Evolutionary conservation across 352 stramenopile genomes (phyloP), one percentile per base, ranked within the genome.

Genomic region (Phytophthora pinifolia): DNA sequence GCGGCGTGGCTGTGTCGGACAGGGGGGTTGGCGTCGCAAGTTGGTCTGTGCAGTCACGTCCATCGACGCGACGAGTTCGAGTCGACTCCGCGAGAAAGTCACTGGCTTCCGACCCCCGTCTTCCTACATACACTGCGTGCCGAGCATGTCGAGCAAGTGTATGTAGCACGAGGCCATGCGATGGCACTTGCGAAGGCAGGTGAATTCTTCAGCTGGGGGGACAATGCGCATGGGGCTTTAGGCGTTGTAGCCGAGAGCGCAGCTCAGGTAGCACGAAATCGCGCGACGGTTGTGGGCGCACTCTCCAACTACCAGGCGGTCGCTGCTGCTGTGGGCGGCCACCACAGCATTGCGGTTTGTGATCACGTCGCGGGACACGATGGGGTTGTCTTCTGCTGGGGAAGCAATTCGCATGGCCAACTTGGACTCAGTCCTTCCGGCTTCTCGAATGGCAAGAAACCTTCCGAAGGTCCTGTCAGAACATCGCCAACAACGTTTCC

Each of bases 161-260:
- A 63, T 9, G 74, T 91, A 9, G 70, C 72, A 20, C 63, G 70
- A n/a, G 71, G 68, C 0, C 80, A 91, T 50, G 76, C 62, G 0
- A 67, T 97, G 39, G 92, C 81, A 14, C 65, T 96, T 4, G 86
- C 87, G 2, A 67, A 80, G 3, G 79, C 89, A 15, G 96, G 96
- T 0, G 67, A 87, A 22, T 85, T 99, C 5, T 98, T 97, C 56
- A 92, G 86, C 6, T 99, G 96, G 92, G 97, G 97, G 13, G 93
- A 90, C 54, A 97, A 97, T 54, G 92, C 98, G 46, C 88, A 98
- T 31, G 81, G 83, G 13, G 74, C 84, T 9, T 72, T 92, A 17
- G 83, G 85, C 10, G 80, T 83, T 46, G 55, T 51, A 9, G 64
- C 62, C 7, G 63, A 75, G 13, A 74, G 59, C n/a, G 60, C 75